Conservation (phyloP, 306 rosid species). For the Fragaria iinumae region DNA sequence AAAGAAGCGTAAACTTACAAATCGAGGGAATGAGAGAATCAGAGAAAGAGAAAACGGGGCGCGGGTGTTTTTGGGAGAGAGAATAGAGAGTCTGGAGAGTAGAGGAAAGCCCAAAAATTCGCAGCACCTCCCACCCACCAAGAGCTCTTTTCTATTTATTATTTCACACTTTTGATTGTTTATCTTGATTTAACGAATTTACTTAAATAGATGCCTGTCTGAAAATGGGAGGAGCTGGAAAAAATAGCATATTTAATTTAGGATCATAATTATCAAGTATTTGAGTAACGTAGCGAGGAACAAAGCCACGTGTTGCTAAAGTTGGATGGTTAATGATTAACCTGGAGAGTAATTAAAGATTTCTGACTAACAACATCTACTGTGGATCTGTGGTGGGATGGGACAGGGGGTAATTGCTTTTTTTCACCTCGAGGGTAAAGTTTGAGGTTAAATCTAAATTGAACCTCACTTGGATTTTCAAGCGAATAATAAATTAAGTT, state of each 20-base stretch:
- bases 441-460: background rate
- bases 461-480: background rate
- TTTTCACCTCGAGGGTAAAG: background rate
- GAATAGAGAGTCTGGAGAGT: conserved; percentile 11
- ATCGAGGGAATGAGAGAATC: conserved; percentile 34
- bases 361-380: no score
- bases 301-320: no score
- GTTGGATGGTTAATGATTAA: no score
- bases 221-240: background rate
- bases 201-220: background rate
- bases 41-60: background rate
- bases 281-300: no score
- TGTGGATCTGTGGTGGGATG: no score
- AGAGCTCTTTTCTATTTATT: conserved; percentile 23
- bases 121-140: conserved; percentile 48
- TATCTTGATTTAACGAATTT: background rate
- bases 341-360: no score
- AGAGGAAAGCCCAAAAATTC: conserved; percentile 46
- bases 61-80: background rate
- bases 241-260: no score
- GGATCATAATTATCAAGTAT: no score
- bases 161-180: no score
- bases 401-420: background rate
- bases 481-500: background rate
- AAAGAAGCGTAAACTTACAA: conserved; percentile 32